phyloP scores from a whole-genome alignment of 352 stramenopile species.

The Phytophthora uliginosa region DNA sequence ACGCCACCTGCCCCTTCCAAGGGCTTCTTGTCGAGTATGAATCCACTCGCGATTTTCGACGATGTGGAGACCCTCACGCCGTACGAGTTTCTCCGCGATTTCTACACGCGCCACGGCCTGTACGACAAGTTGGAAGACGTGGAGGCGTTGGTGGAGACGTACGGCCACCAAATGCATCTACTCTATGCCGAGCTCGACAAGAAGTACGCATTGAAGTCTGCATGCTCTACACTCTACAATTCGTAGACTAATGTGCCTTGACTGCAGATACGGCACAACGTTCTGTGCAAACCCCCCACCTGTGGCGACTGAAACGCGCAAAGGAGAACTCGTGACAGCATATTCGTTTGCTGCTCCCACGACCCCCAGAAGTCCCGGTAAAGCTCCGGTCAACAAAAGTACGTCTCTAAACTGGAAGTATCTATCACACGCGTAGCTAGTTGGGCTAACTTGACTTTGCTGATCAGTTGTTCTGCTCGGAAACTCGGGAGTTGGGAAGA shows the following conservation, averaged over 20 bases:
- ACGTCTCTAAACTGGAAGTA: slow-evolving; percentile 12
- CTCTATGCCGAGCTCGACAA: slow-evolving; percentile 79
- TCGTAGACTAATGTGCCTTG: neutral
- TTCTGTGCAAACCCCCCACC: slow-evolving; percentile 62
- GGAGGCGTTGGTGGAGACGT: slow-evolving; percentile 62
- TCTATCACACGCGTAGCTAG: too few species aligned
- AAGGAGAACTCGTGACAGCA: slow-evolving; percentile 33
- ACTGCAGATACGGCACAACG: slow-evolving; percentile 68
- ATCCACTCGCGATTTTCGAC: slow-evolving; percentile 65
- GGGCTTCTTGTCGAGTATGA: slow-evolving; percentile 64
- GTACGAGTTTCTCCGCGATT: slow-evolving; percentile 76
- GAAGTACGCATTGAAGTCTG: slow-evolving; percentile 45
- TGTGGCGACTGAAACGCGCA: slow-evolving; percentile 45
- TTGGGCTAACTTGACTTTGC: slow-evolving; percentile 4
- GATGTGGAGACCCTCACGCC: slow-evolving; percentile 61
- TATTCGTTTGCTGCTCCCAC: slow-evolving; percentile 14
- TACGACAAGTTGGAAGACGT: slow-evolving; percentile 80
- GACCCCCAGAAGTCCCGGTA: slow-evolving; percentile 46
- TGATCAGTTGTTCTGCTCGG: slow-evolving; percentile 83
- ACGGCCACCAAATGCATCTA: slow-evolving; percentile 60
- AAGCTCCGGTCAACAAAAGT: slow-evolving; percentile 78
- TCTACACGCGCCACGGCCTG: slow-evolving; percentile 73
- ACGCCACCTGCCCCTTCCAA: slow-evolving; percentile 27
- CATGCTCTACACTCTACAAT: neutral
- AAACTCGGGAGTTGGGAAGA: slow-evolving; percentile 90